Percentiles rank a stretch among this genome's conserved stretches.
These are phyloP conservation scores for Amanita rimosa DNA, from an alignment of 768 basidiomycete species.

Conservation along the genomic window DNA sequence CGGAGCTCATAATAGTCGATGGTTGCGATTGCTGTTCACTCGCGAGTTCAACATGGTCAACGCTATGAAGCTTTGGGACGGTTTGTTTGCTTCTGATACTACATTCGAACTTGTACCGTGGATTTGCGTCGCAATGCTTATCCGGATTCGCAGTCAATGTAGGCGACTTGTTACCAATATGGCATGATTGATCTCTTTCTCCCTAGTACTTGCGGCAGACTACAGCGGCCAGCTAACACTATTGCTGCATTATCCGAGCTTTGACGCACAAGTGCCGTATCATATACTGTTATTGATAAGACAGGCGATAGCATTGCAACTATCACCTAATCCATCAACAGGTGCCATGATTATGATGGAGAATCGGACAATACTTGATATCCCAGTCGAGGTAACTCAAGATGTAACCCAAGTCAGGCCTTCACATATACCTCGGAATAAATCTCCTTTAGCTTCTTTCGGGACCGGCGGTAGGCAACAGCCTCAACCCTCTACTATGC, in stretches of 20 bases:
- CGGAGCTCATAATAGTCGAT: constrained; percentile 46
- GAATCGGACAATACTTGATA: constrained; percentile 69
- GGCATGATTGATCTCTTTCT: constrained; percentile 8
- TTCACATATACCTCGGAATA: constrained; percentile 5
- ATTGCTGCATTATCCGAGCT: constrained; percentile 71
- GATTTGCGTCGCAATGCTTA: constrained; percentile 90
- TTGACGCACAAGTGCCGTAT: constrained; percentile 15
- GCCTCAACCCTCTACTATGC: constrained; percentile 31
- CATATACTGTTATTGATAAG: constrained; percentile 55
- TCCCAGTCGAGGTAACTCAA: constrained; percentile 49
- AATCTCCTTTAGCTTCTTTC: constrained; percentile 11
- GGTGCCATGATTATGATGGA: constrained; percentile 75
- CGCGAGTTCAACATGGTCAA: constrained; percentile 78
- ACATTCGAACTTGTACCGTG: constrained; percentile 70
- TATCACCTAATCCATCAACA: constrained; percentile 60
- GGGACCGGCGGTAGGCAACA: constrained; percentile 21
- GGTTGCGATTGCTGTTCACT: constrained; percentile 89
- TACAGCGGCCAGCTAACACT: constrained; percentile 78
- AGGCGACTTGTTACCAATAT: constrained; percentile 17
- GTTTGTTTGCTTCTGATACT: constrained; percentile 81
- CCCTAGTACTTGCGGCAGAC: constrained; percentile 75
- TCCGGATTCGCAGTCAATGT: constrained; percentile 87
- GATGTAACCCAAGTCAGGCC: constrained; percentile 16
- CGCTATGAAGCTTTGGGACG: constrained; percentile 92
- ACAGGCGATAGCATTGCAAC: constrained; percentile 74